Conservation (phyloP, 192 early-diverging fungal species). For the Podila epicladia region DNA sequence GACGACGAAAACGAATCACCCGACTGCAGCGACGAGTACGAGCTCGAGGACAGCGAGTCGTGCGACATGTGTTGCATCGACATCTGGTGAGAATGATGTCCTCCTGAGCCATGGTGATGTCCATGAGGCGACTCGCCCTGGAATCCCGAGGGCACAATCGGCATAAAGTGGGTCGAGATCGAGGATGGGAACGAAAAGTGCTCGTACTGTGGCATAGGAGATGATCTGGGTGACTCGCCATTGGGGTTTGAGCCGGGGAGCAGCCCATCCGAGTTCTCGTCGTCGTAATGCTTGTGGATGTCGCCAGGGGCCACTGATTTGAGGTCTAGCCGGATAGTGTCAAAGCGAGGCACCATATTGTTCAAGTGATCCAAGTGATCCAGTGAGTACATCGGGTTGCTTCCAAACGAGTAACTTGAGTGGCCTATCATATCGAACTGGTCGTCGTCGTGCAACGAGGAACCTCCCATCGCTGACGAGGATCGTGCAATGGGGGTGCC, state of each 20-base stretch:
- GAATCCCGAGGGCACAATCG: conserved; percentile 24
- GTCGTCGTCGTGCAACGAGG: conserved; percentile 44
- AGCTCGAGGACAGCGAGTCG: conserved; percentile 6
- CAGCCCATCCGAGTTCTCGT: conserved; percentile 11
- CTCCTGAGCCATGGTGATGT: not conserved
- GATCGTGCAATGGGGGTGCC: conserved; percentile 22
- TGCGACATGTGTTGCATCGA: conserved; percentile 15
- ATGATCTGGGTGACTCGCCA: conserved; percentile 39
- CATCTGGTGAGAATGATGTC: conserved; percentile 20
- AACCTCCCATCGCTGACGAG: conserved; percentile 24
- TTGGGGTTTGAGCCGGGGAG: conserved; percentile 37
- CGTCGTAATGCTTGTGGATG: conserved; percentile 37
- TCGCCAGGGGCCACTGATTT: conserved; percentile 45
- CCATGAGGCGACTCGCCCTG: not conserved
- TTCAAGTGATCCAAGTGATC: conserved; percentile 38
- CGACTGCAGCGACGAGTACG: conserved; percentile 8
- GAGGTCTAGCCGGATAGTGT: conserved; percentile 43
- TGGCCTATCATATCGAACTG: conserved; percentile 47
- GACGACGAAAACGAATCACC: conserved; percentile 15
- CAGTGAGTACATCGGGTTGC: conserved; percentile 40
- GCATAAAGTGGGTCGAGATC: conserved; percentile 44
- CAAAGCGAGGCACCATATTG: conserved; percentile 41
- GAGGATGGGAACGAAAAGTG: conserved; percentile 44
- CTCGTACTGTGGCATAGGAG: conserved; percentile 47
- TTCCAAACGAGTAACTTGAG: conserved; percentile 35